phyloP scores from a whole-genome alignment of 1,284 basidiomycete species.

The Lignosus rhinocerotis region DNA sequence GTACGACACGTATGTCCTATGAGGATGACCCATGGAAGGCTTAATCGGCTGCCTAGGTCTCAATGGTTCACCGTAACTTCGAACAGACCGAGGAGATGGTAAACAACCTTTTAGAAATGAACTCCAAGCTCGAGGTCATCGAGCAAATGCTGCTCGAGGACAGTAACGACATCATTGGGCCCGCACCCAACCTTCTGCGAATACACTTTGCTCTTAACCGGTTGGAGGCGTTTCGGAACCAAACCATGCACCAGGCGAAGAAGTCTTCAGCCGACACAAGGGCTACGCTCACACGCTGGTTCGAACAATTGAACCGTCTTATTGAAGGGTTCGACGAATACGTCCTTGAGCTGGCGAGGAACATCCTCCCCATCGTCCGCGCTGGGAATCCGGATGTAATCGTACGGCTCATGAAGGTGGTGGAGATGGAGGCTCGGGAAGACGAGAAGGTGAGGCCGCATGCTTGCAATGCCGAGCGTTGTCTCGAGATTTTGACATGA shows the following conservation, averaged over 20 bases:
- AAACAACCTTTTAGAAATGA: slow-evolving; percentile 89
- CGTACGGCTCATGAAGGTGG: slow-evolving; percentile 91
- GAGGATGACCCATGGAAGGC: not conserved
- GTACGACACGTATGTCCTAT: slow-evolving; percentile 31
- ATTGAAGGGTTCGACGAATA: slow-evolving; percentile 88
- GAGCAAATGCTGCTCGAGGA: slow-evolving; percentile 80
- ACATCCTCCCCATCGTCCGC: slow-evolving; percentile 80
- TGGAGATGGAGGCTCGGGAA: slow-evolving; percentile 89
- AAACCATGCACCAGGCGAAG: slow-evolving; percentile 91
- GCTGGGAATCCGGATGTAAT: slow-evolving; percentile 83
- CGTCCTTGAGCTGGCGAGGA: slow-evolving; percentile 76
- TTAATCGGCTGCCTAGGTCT: slow-evolving; percentile 62
- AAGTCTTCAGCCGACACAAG: slow-evolving; percentile 73
- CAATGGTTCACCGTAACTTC: slow-evolving; percentile 94
- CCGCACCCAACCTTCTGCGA: slow-evolving; percentile 84
- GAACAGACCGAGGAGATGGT: slow-evolving; percentile 96
- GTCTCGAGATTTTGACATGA: not conserved
- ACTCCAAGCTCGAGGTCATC: slow-evolving; percentile 78
- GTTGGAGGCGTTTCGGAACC: slow-evolving; percentile 91
- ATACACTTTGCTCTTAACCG: slow-evolving; percentile 91
- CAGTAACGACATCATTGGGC: slow-evolving; percentile 73
- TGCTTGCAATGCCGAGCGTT: not conserved
- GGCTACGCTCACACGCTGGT: slow-evolving; percentile 74
- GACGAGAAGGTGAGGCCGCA: slow-evolving; percentile 81
- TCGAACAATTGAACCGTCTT: slow-evolving; percentile 85